These are phyloP conservation scores for Arabis hirsuta DNA, from an alignment of 345 rosid genomes.

Conservation along the genomic window DNA sequence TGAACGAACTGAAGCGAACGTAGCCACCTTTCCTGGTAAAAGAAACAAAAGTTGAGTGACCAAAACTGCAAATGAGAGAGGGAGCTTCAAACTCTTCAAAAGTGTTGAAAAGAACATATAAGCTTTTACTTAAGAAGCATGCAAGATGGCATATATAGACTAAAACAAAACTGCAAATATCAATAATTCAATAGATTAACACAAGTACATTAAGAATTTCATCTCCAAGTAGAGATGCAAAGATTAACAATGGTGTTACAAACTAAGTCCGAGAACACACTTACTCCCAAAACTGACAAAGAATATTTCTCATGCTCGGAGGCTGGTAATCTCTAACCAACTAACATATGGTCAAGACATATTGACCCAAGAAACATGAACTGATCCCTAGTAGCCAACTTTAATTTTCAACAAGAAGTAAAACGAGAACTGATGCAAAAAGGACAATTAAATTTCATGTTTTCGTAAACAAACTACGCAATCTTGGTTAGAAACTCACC, in stretches of 20 bases:
- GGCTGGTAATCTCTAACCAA: slow-evolving; percentile 27
- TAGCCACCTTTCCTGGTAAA: slow-evolving; percentile 37
- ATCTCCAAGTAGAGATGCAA: not conserved
- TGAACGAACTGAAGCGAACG: slow-evolving; percentile 73
- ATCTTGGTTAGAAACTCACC: slow-evolving; percentile 46
- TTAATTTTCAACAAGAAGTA: not conserved
- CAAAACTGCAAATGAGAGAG: slow-evolving; percentile 16
- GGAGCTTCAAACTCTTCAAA: slow-evolving; percentile 21
- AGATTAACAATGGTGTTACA: not conserved
- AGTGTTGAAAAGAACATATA: not conserved
- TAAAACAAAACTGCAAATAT: not conserved
- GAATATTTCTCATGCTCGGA: slow-evolving; percentile 34
- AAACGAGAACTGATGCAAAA: slow-evolving; percentile 13
- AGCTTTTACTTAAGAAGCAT: slow-evolving; percentile 1
- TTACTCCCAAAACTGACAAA: not conserved
- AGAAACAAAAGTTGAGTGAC: not conserved
- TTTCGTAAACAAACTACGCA: not conserved
- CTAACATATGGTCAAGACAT: slow-evolving; percentile 29
- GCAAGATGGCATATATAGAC: slow-evolving; percentile 3
- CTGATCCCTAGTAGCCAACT: slow-evolving; percentile 20
- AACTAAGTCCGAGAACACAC: slow-evolving; percentile 1
- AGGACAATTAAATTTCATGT: not conserved
- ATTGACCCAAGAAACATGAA: slow-evolving; percentile 34
- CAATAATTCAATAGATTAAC: not conserved
- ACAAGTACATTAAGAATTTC: not conserved